Evolutionary conservation across 306 rosid species (phyloP).

Genomic region (Cucurbita ficifolia): DNA sequence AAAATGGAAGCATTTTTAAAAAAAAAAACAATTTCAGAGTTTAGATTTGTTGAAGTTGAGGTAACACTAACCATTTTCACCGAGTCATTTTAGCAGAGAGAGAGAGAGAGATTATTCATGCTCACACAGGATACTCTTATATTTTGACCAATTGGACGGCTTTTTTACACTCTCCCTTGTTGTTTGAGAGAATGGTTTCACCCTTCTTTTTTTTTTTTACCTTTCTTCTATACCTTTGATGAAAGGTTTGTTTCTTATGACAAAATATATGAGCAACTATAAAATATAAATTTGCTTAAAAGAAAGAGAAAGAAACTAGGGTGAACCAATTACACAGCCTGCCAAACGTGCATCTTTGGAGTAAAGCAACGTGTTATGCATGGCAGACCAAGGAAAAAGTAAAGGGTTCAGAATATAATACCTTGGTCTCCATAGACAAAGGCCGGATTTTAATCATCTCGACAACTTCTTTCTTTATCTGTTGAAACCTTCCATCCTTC

Average conservation of each 20-base stretch:
- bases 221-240: not conserved
- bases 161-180: not conserved
- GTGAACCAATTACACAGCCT: not conserved
- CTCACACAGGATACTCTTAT: not conserved
- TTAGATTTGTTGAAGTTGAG: not conserved
- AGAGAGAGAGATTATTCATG: not conserved
- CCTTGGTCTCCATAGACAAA: constrained; percentile 56
- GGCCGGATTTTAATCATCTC: constrained; percentile 63
- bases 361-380: not conserved
- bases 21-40: not conserved
- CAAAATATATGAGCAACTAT: not conserved
- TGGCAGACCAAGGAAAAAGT: not conserved
- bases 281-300: not conserved
- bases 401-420: constrained; percentile 14
- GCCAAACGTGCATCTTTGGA: not conserved
- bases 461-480: constrained; percentile 71
- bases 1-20: not conserved
- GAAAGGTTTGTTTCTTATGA: not conserved
- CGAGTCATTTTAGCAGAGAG: not conserved
- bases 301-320: not conserved
- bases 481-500: constrained; percentile 73
- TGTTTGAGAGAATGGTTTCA: not conserved
- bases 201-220: not conserved
- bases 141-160: not conserved
- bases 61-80: not conserved